A percentile compares a stretch with the other conserved stretches of the same genome.
These are phyloP conservation scores for Coccomyxa subellipsoidea DNA, from an alignment of 163 green algal genomes.

Conservation along the genomic window DNA sequence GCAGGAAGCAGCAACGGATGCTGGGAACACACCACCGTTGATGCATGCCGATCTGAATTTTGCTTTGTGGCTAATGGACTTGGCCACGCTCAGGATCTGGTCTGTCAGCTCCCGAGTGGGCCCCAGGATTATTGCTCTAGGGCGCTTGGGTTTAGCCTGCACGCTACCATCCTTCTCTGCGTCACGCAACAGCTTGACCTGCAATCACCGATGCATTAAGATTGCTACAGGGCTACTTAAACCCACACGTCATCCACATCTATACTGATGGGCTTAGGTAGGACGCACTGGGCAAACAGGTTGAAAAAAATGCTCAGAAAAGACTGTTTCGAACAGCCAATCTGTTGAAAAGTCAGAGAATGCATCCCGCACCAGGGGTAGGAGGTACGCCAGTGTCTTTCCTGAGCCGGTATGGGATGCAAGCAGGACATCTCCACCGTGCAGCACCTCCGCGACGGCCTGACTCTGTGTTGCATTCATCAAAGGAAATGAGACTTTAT, in stretches of 20 bases:
- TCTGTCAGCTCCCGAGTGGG: conserved; percentile 94
- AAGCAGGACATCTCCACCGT: conserved; percentile 65
- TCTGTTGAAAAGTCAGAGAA: too few relatives aligned
- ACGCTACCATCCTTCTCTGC: conserved; percentile 30
- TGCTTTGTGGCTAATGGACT: conserved; percentile 77
- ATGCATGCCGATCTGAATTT: conserved; percentile 75
- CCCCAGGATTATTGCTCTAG: conserved; percentile 81
- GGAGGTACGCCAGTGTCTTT: conserved; percentile 84
- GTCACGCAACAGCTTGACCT: conserved; percentile 66
- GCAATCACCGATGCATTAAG: neutral
- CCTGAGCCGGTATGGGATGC: conserved; percentile 67
- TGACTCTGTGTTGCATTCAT: conserved; percentile 18
- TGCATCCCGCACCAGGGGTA: conserved; percentile 67
- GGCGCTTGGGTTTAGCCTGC: conserved; percentile 56
- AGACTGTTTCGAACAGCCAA: too few relatives aligned
- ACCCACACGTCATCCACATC: too few relatives aligned
- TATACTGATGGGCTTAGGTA: too few relatives aligned
- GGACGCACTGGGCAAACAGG: too few relatives aligned
- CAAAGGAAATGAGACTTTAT: neutral
- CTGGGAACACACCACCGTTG: conserved; percentile 40
- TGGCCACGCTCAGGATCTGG: conserved; percentile 83
- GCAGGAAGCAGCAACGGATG: neutral
- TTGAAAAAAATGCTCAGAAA: too few relatives aligned
- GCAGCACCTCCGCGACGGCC: conserved; percentile 57
- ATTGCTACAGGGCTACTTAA: too few relatives aligned